Conservation (phyloP, 2,329 filamentous ascomycete species). For the Camillea tinctor region DNA sequence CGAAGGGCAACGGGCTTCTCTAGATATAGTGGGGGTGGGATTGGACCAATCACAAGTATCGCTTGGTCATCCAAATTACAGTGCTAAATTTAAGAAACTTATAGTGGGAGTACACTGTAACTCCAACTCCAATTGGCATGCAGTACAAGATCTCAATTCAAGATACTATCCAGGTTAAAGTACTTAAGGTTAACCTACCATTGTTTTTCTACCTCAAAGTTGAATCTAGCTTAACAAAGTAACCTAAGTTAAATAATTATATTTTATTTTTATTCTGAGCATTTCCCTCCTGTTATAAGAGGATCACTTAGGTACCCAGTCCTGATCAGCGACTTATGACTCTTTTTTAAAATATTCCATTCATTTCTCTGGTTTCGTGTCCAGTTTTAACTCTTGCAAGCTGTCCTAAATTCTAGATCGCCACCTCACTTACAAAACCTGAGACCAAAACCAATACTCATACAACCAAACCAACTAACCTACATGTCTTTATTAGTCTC, state of each 20-base stretch:
- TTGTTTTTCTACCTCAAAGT: no score
- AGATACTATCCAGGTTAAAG: no score
- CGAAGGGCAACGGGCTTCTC: slow-evolving; percentile 18
- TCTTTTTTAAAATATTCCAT: slow-evolving; percentile 10
- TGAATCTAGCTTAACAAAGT: no score
- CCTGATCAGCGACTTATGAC: background rate
- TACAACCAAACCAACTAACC: no score
- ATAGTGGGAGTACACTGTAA: background rate
- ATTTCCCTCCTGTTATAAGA: background rate
- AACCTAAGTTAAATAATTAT: no score
- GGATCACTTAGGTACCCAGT: background rate
- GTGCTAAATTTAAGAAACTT: background rate
- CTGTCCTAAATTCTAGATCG: slow-evolving; percentile 31
- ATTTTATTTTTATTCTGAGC: background rate
- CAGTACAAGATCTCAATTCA: no score
- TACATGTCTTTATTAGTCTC: background rate
- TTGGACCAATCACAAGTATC: slow-evolving; percentile 23
- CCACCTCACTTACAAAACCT: slow-evolving; percentile 22
- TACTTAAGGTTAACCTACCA: no score
- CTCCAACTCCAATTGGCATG: no score
- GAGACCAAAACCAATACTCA: no score
- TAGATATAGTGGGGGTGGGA: slow-evolving; percentile 8
- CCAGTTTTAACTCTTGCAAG: slow-evolving; percentile 28
- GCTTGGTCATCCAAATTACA: slow-evolving; percentile 16
- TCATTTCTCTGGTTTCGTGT: slow-evolving; percentile 23